A percentile compares a stretch with the other conserved stretches of the same genome.
Evolutionary conservation across 345 rosid species (phyloP).

Genomic region (Eutrema japonicum): DNA sequence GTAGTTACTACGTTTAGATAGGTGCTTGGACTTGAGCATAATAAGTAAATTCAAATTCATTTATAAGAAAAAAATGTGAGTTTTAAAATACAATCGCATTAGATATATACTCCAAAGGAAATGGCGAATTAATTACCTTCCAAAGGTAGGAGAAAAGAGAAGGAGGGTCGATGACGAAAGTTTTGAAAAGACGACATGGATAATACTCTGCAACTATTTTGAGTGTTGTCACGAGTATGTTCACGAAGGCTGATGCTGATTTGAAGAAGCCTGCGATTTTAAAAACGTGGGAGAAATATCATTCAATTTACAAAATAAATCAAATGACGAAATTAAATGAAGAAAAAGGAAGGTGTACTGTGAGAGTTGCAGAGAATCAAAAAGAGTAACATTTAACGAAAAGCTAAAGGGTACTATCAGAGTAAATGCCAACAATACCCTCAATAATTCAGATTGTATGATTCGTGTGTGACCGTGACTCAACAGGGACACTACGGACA

Average conservation of each 20-base stretch:
- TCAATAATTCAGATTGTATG: constrained; percentile 21
- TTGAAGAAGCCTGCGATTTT: constrained; percentile 83
- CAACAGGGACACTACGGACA: constrained; percentile 40
- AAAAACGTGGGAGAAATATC: neutral
- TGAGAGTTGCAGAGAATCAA: constrained; percentile 37
- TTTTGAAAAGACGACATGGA: constrained; percentile 79
- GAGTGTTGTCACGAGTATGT: constrained; percentile 73
- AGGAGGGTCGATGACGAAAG: constrained; percentile 95
- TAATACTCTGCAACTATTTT: constrained; percentile 87
- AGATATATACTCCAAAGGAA: neutral
- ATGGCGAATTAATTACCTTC: constrained; percentile 63
- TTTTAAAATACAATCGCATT: neutral
- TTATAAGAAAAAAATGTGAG: neutral
- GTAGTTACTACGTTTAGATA: constrained; percentile 5
- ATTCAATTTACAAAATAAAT: neutral
- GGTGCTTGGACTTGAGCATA: constrained; percentile 34
- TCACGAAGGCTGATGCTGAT: constrained; percentile 93
- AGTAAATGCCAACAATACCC: constrained; percentile 67
- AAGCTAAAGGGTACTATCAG: constrained; percentile 33
- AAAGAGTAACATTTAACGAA: constrained; percentile 43
- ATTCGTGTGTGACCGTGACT: constrained; percentile 34
- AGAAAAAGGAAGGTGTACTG: neutral
- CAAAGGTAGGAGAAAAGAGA: constrained; percentile 88
- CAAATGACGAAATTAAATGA: neutral
- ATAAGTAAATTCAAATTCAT: constrained; percentile 18